These are phyloP conservation scores for Penicillium sp. DNA, from an alignment of 2,329 filamentous ascomycete genomes.

Conservation along the genomic window DNA sequence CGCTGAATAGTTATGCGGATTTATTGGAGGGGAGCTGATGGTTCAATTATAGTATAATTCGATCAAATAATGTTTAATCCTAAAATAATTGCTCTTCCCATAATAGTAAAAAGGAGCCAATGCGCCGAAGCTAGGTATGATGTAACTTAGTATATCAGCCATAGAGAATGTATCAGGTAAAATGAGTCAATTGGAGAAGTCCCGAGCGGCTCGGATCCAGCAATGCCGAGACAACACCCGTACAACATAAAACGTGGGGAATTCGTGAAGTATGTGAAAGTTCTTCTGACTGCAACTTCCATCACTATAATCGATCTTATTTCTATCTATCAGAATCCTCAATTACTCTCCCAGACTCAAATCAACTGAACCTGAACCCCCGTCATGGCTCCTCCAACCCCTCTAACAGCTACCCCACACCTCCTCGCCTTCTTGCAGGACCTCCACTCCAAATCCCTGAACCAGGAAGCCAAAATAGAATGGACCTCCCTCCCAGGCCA, in stretches of 20 bases:
- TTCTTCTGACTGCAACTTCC: neutral
- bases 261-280: neutral
- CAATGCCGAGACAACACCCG: neutral
- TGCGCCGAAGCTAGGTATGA: no score
- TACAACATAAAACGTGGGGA: neutral
- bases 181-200: neutral
- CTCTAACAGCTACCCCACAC: conserved; percentile 9
- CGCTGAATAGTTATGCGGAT: conserved; percentile 35
- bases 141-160: no score
- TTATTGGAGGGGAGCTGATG: conserved; percentile 22
- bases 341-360: neutral
- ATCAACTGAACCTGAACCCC: neutral
- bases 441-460: conserved; percentile 34
- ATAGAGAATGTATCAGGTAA: neutral
- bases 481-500: conserved; percentile 22
- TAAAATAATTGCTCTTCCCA: neutral
- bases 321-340: neutral
- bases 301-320: neutral
- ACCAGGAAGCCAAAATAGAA: conserved; percentile 30
- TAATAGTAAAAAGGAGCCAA: no score
- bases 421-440: conserved; percentile 28
- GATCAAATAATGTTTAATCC: neutral
- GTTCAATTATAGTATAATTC: neutral
- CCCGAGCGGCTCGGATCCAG: neutral
- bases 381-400: conserved; percentile 17